Percentiles rank a stretch among this genome's conserved stretches.
Evolutionary conservation across 108 stramenopile species (phyloP).

Genomic region (Fragilariopsis cylindrus): DNA sequence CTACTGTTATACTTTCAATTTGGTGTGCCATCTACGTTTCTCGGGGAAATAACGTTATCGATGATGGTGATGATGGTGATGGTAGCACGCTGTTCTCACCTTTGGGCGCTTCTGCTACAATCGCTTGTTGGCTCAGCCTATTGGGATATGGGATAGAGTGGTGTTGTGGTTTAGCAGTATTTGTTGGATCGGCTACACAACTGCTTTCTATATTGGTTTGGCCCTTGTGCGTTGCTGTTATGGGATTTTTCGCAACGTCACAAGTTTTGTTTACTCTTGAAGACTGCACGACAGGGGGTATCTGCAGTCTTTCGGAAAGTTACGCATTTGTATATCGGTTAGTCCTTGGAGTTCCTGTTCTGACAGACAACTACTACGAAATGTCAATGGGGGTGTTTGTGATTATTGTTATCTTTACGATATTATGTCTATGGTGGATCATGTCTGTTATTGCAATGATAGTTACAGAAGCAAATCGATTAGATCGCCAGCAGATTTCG

Average conservation of each 20-base stretch:
- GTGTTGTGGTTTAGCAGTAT: constrained; percentile 51
- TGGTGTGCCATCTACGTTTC: constrained; percentile 5
- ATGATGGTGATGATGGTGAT: not conserved
- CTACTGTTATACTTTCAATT: constrained; percentile 27
- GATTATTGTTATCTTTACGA: constrained; percentile 28
- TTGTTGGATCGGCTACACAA: constrained; percentile 29
- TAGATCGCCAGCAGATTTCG: constrained; percentile 32
- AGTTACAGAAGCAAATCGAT: constrained; percentile 28
- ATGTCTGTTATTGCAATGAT: constrained; percentile 31
- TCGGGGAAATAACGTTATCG: not conserved
- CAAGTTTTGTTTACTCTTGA: constrained; percentile 43
- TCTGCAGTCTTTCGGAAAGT: constrained; percentile 38
- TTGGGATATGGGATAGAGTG: constrained; percentile 40
- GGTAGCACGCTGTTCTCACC: not conserved
- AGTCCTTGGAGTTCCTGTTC: constrained; percentile 36
- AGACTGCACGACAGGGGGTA: constrained; percentile 31
- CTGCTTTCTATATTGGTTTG: constrained; percentile 36
- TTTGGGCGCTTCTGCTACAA: constrained; percentile 36
- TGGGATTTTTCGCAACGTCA: constrained; percentile 35
- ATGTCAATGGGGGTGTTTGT: constrained; percentile 16
- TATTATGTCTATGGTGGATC: constrained; percentile 34
- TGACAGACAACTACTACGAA: constrained; percentile 1
- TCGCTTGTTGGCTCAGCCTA: constrained; percentile 41
- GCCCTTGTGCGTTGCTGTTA: constrained; percentile 31
- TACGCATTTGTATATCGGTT: constrained; percentile 39